Evolutionary conservation across 768 basidiomycete genomes (phyloP), one percentile per base, ranked within the genome.

Genomic region (Xerocomellus dryophilus): DNA sequence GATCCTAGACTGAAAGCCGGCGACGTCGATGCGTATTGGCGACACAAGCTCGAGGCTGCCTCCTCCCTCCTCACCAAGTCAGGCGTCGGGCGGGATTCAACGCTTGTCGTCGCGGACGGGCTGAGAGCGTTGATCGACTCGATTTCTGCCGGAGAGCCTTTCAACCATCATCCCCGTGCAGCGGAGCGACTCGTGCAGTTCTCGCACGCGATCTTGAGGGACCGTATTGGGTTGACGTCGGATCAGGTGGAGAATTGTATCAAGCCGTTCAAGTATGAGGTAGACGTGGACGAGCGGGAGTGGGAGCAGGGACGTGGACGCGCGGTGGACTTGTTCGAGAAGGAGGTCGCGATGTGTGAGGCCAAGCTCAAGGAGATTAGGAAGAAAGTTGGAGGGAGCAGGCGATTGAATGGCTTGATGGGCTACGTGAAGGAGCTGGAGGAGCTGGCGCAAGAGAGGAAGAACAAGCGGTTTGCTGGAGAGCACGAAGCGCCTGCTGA

Each of bases 181-280:
- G 83, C 93, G 17, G 93, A 96, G 58, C 84, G 94, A 23, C 85
- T 99, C 55, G 82, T 90, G 53, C 81, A 96, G 64, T 97, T 98
- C 69, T 91, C 90, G 10, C 95, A 98, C 72, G 83, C 80, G 71
- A 95, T 99, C 66, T 74, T 99, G 48, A 81, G 96, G 54, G 96
- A 98, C 65, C 83, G 96, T 7, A 89, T 98, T 53, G 90, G 92
- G 15, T 74, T 96, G 51, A 93, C 97, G n/a, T 88, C 92, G 5
- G 97, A 99, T 69, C 96, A 98, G 73, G 96, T 99, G 15, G 97
- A 99, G 77, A 99, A 98, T 71, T 96, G 93, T 71, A 98, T 99
- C 78, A 99, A 99, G 73, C 97, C 96, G 27, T 98, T 84, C 81
- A 99, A 99, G 76, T 96, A 97, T 66, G 96, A 98, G 66, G 86